Base-by-base conservation (phyloP, 805 yeast genomes). In the Sugiyamaella chiloensis region DNA sequence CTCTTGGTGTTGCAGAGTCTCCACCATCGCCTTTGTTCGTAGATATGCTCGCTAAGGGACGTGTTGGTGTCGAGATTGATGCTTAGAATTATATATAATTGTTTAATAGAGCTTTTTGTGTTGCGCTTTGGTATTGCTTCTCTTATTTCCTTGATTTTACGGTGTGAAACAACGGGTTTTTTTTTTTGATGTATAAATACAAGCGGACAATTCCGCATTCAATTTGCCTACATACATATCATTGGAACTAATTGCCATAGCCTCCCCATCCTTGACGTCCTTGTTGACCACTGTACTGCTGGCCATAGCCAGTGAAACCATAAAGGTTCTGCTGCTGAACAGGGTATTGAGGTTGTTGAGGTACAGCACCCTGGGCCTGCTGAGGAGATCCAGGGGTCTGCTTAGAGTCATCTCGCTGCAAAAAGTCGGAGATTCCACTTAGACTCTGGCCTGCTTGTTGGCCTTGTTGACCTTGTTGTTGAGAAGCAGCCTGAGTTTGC, bases 61-160 rank as follows among this genome's bases (percentile, higher is more conserved):
- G 73, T 26, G 70, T 68, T 23, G 72, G 72, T 12, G 72, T 68
- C 21, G 71, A 74, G 70, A 59, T 67, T 32, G 57, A 65, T 52
- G 61, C 65, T 24, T 64, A 63, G 52, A 52, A 54, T 20, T 59
- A 17, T 16, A 19, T n/a, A 34, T 29, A 19, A 17, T 11, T 9
- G 26, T 14, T 12, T 19, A 17, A n/a, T 24, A 3, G 17, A 40
- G 17, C n/a, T n/a, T n/a, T n/a, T n/a, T n/a, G n/a, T n/a, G n/a
- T n/a, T n/a, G n/a, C n/a, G n/a, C n/a, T n/a, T n/a, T n/a, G n/a
- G n/a, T n/a, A n/a, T n/a, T n/a, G n/a, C n/a, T n/a, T n/a, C n/a
- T n/a, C n/a, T n/a, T n/a, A n/a, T n/a, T n/a, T n/a, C n/a, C n/a
- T n/a, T n/a, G n/a, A n/a, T n/a, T n/a, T n/a, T n/a, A n/a, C n/a